Evolutionary conservation across 768 basidiomycete species (phyloP), one percentile per base, ranked within the genome.

Genomic region (Leccinum ochraceum): DNA sequence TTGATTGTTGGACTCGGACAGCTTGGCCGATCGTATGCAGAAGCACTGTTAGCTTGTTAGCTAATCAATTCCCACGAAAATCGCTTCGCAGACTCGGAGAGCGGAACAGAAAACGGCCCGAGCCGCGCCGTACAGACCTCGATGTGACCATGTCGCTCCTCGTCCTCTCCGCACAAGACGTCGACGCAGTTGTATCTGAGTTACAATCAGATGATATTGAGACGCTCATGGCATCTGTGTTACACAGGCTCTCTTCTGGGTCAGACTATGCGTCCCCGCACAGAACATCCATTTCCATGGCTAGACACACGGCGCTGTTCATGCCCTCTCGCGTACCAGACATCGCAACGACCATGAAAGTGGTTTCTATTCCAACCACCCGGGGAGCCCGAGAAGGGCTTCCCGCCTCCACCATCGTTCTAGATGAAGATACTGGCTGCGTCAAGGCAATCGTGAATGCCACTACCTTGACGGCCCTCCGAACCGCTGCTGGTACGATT

Each of bases 371-470:
- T 2, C 94, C 94, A 0, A 76, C 74, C 3, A 64, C 63, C 1
- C 57, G 72, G 1, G 77, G 68, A 2, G 80, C 80, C 50, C 67
- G 63, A 20, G 71, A 77, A 3, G 94, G 94, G 0, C 69, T 96
- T 20, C 90, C 93, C 6, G 93, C 81, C 0, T 87, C 86, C 0
- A 95, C 90, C 0, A 70, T 94, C 46, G 81, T 95, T 3, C 67
- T 96, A 10, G 86, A 95, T 67, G 89, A 92, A 63, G 66, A 61
- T 2, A 86, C 83, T 0, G 94, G 94, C 1, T 75, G 76, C 0
- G 81, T 87, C n/a, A 87, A 81, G 62, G 92, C 89, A 0, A 75
- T 95, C 36, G 74, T 96, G 20, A 95, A 95, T 68, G 89, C 94
- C 1, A 77, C 87, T 30, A 80, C 79, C 42, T 75, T 95, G 66